Base-by-base conservation (phyloP, 345 rosid species). In the Murraya paniculata region DNA sequence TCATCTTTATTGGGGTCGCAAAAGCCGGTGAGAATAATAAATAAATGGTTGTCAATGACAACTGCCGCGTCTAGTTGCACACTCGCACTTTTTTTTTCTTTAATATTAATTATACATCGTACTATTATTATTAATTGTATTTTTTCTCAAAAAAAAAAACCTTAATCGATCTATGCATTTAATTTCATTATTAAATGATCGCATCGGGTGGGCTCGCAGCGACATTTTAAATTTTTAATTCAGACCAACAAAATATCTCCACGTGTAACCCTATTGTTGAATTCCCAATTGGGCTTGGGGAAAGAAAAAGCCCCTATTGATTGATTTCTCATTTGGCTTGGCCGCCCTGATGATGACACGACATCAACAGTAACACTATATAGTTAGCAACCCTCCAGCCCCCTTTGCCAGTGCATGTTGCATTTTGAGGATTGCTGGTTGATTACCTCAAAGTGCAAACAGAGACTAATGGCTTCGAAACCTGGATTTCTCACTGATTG, bases 401-500 rank as follows among this genome's bases (percentile, higher is more conserved):
- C 18, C 3, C 3, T 5, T 45, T 0, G 50, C 50, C 2, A 45
- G 11, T 45, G 50, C 48, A 41, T 11, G 14, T 3, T 41, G 48
- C 56, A 50, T 41, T 67, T 67, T 19, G 6, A 18, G 25, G 41
- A 27, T 33, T 36, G 39, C 39, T 38, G 8, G 41, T 38, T 38
- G 41, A 38, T 45, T 45, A 38, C 7, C 7, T 4, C 31, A 7
- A 31, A 64, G 66, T 33, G 22, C 33, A 28, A 10, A 74, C 70
- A 58, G 16, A 41, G 18, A 6, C n/a, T n/a, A n/a, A 92, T 90
- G 94, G 97, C 93, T 65, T 83, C 89, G 1, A 88, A 28, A 38
- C 94, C 97, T 27, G 93, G 93, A 79, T 65, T 84, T 80, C 90
- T 89, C 79, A 88, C 92, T 0, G 85, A 90, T 21, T 90, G 92